Evolutionary conservation across 2,329 filamentous ascomycete species (phyloP).

Genomic region (Pseudocercospora vitis): DNA sequence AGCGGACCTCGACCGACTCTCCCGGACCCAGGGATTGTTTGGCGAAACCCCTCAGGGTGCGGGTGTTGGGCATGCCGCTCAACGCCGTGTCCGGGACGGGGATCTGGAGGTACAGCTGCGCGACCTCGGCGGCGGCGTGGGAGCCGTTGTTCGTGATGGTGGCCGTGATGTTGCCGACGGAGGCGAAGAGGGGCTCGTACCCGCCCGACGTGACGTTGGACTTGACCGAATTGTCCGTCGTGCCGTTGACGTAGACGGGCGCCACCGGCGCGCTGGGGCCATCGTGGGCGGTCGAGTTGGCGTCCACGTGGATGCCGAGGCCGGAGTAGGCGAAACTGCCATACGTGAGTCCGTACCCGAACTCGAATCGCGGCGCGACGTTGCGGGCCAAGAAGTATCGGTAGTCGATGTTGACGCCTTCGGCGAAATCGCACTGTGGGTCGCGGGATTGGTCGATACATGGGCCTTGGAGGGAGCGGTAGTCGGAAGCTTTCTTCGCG

Average conservation of each 20-base stretch:
- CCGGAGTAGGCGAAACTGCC: conserved; percentile 37
- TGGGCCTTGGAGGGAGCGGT: conserved; percentile 47
- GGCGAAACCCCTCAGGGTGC: conserved; percentile 37
- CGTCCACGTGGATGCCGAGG: conserved; percentile 31
- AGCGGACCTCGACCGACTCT: conserved; percentile 35
- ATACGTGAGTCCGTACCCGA: conserved; percentile 44
- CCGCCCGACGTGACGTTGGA: conserved; percentile 31
- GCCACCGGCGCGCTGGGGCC: conserved; percentile 15
- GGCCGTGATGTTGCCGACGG: conserved; percentile 50
- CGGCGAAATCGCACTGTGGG: conserved; percentile 38
- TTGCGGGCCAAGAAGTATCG: conserved; percentile 36
- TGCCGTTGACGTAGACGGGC: conserved; percentile 33
- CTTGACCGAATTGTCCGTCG: conserved; percentile 31
- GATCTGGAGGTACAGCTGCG: conserved; percentile 47
- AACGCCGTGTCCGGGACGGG: conserved; percentile 50
- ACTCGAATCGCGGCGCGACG: conserved; percentile 37
- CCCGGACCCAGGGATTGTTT: conserved; percentile 35
- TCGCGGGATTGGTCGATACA: conserved; percentile 27
- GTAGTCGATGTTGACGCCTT: conserved; percentile 43
- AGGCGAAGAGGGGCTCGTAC: conserved; percentile 47
- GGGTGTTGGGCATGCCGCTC: conserved; percentile 44
- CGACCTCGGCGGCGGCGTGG: conserved; percentile 53
- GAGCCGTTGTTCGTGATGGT: conserved; percentile 54
- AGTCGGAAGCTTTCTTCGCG: conserved; percentile 58
- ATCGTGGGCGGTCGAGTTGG: conserved; percentile 31